phyloP scores from a whole-genome alignment of 257 asterid genomes.

The Solanum habrochaites region DNA sequence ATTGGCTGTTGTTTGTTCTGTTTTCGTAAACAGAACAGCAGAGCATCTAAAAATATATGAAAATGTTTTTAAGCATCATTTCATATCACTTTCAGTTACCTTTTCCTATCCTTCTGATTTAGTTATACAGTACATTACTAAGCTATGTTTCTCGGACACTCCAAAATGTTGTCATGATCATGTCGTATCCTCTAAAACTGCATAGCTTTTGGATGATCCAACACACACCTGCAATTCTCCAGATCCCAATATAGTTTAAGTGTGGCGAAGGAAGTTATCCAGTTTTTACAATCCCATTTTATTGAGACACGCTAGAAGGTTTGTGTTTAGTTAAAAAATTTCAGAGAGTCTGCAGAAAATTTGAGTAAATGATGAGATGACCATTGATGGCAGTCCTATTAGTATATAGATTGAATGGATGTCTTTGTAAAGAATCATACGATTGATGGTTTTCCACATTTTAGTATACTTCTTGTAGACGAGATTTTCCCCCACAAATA shows the following conservation, averaged over 20 bases:
- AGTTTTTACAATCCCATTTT: neutral
- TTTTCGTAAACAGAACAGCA: too few species aligned
- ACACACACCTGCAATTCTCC: neutral
- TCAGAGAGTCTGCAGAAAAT: neutral
- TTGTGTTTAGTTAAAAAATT: neutral
- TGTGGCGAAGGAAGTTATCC: neutral
- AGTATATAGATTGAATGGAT: neutral
- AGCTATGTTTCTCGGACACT: neutral
- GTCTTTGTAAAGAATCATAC: neutral
- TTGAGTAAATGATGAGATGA: neutral
- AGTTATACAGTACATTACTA: too few species aligned
- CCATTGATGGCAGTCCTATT: neutral
- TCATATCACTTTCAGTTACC: too few species aligned
- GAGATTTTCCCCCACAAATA: neutral
- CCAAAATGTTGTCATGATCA: neutral
- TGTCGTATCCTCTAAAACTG: neutral
- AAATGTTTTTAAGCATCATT: too few species aligned
- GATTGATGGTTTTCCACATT: neutral
- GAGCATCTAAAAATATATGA: too few species aligned
- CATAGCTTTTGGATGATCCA: neutral
- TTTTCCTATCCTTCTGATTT: too few species aligned
- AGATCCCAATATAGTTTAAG: neutral
- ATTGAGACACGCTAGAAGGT: neutral
- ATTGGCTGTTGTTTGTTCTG: too few species aligned
- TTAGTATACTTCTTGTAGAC: neutral